Conservation (phyloP, 2,329 filamentous ascomycete genomes). For the Stagonosporopsis cucurbitacearum region DNA sequence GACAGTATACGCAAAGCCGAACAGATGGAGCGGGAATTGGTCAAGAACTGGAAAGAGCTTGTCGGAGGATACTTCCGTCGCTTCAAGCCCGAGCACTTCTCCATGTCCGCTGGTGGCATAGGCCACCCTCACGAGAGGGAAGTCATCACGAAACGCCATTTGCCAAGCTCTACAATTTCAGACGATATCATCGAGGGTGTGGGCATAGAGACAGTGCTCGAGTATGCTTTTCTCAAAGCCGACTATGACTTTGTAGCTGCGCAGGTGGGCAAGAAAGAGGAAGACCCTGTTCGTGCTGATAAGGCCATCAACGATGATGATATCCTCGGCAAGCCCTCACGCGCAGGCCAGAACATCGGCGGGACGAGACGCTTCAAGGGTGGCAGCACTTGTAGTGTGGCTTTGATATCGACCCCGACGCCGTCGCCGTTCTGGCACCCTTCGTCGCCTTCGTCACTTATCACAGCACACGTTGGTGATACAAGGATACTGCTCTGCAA, state of each 20-base stretch:
- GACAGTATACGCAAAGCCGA: slow-evolving; percentile 66
- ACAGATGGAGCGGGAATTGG: slow-evolving; percentile 72
- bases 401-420: slow-evolving; percentile 89
- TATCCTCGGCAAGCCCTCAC: slow-evolving; percentile 71
- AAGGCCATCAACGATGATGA: slow-evolving; percentile 84
- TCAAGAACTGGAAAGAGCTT: slow-evolving; percentile 79
- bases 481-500: slow-evolving; percentile 90
- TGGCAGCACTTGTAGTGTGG: slow-evolving; percentile 89
- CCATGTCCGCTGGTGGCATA: slow-evolving; percentile 50
- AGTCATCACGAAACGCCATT: slow-evolving; percentile 32
- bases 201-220: slow-evolving; percentile 78
- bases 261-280: slow-evolving; percentile 80
- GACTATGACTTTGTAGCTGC: slow-evolving; percentile 94
- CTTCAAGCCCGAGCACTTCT: slow-evolving; percentile 83
- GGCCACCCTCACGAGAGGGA: slow-evolving; percentile 46
- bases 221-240: slow-evolving; percentile 91
- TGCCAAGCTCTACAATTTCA: slow-evolving; percentile 28
- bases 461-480: slow-evolving; percentile 92
- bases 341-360: slow-evolving; percentile 66
- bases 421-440: slow-evolving; percentile 96
- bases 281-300: slow-evolving; percentile 73
- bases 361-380: slow-evolving; percentile 84
- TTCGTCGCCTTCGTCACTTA: slow-evolving; percentile 78
- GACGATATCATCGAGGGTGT: slow-evolving; percentile 52
- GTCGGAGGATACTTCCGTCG: slow-evolving; percentile 94